phyloP scores from a whole-genome alignment of 1,139 yeast genomes.

The Chernovozyma sophiae-reginae region DNA sequence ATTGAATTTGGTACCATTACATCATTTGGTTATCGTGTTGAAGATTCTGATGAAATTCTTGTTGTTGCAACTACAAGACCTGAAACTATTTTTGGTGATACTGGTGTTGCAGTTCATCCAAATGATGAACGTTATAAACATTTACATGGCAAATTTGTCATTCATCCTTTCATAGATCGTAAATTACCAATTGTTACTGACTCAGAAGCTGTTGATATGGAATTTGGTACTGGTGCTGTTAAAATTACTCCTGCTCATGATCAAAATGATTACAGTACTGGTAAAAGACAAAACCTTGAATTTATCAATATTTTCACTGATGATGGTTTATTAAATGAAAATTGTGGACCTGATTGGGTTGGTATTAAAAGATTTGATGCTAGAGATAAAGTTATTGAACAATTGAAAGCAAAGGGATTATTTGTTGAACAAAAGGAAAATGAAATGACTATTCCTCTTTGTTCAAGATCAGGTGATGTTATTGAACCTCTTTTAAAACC shows the following conservation, averaged over 20 bases:
- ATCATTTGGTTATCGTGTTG: constrained; percentile 87
- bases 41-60: constrained; percentile 80
- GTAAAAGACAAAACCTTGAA: constrained; percentile 89
- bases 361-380: constrained; percentile 96
- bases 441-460: constrained; percentile 90
- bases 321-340: constrained; percentile 84
- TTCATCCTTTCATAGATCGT: constrained; percentile 87
- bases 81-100: constrained; percentile 96
- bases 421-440: constrained; percentile 84
- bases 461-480: constrained; percentile 95
- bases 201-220: constrained; percentile 95
- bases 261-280: constrained; percentile 92
- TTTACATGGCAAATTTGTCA: constrained; percentile 86
- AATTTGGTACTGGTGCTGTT: constrained; percentile 99
- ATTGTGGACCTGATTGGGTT: constrained; percentile 83
- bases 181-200: constrained; percentile 86
- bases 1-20: constrained; percentile 96
- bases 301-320: constrained; percentile 88
- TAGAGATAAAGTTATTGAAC: constrained; percentile 77
- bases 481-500: constrained; percentile 97
- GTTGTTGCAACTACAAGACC: constrained; percentile 98
- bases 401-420: constrained; percentile 70
- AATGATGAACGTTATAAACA: constrained; percentile 89
- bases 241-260: constrained; percentile 99
- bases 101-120: constrained; percentile 97